Conservation (phyloP, 2,329 filamentous ascomycete species). For the Claviceps sp. region DNA sequence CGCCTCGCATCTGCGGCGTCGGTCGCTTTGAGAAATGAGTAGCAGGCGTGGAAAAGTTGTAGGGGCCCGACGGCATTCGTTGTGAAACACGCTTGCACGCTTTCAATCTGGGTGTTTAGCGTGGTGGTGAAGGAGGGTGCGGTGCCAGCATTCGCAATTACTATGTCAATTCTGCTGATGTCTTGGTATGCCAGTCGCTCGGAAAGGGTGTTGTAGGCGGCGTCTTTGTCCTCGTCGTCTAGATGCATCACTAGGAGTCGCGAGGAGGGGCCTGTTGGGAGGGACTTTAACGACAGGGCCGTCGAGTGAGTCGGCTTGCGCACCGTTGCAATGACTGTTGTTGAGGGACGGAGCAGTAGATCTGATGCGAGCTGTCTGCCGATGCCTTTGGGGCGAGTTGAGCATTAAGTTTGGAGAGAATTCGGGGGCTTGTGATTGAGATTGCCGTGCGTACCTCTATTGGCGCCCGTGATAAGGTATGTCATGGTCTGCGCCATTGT, state of each 20-base stretch:
- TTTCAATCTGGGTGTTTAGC: slow-evolving; percentile 2
- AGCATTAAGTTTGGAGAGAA: neutral
- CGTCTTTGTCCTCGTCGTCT: slow-evolving; percentile 18
- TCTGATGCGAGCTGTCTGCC: slow-evolving; percentile 6
- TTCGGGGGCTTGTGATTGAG: neutral
- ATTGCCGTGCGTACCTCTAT: slow-evolving; percentile 4
- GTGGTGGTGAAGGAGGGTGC: neutral
- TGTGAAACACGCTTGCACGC: slow-evolving; percentile 5
- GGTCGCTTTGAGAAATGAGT: slow-evolving; percentile 20
- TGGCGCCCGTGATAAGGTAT: slow-evolving; percentile 8
- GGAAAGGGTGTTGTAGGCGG: slow-evolving; percentile 16
- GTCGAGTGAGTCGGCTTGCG: slow-evolving; percentile 18
- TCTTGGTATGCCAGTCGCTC: slow-evolving; percentile 2
- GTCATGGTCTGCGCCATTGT: neutral
- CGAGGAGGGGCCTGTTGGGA: slow-evolving; percentile 23
- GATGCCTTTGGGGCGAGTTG: slow-evolving; percentile 5
- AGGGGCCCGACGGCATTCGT: slow-evolving; percentile 23
- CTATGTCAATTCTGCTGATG: slow-evolving; percentile 32
- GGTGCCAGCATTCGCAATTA: slow-evolving; percentile 37
- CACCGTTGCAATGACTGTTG: slow-evolving; percentile 27
- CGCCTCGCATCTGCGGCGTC: neutral
- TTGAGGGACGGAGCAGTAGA: slow-evolving; percentile 7
- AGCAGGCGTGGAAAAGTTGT: slow-evolving; percentile 29
- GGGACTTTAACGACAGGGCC: slow-evolving; percentile 2
- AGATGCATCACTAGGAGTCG: slow-evolving; percentile 24